These are phyloP conservation scores for Garcia nutans DNA, from an alignment of 345 rosid genomes.

Conservation along the genomic window DNA sequence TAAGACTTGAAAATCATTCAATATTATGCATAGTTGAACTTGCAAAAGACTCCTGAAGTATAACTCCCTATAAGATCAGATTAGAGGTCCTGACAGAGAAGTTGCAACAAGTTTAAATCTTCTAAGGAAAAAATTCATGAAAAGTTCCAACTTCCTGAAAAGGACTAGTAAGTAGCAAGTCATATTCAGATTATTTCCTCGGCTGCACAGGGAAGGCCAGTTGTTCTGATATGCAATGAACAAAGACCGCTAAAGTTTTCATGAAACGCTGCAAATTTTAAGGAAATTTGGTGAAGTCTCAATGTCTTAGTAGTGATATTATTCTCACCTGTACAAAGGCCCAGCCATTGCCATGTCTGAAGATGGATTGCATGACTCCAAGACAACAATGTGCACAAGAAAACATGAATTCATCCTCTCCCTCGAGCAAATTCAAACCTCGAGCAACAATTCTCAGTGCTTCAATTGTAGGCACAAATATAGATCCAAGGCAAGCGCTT, in stretches of 20 bases:
- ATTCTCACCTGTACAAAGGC: slow-evolving; percentile 90
- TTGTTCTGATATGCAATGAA: neutral
- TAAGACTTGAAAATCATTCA: neutral
- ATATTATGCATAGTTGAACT: neutral
- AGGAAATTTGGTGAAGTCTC: neutral
- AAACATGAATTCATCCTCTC: slow-evolving; percentile 98
- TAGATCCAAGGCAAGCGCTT: slow-evolving; percentile 92
- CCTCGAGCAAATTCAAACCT: slow-evolving; percentile 81
- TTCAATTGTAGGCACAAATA: slow-evolving; percentile 91
- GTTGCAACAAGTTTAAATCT: slow-evolving; percentile 6
- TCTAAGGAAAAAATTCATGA: neutral
- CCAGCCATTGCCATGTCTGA: slow-evolving; percentile 91
- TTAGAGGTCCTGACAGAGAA: neutral
- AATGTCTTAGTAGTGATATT: neutral
- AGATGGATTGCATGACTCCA: slow-evolving; percentile 65
- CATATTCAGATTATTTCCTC: neutral
- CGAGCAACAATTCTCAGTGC: slow-evolving; percentile 80
- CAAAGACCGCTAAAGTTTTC: neutral
- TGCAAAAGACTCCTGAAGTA: neutral
- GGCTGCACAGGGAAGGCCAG: neutral
- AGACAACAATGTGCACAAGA: slow-evolving; percentile 99
- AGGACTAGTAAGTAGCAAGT: slow-evolving; percentile 9
- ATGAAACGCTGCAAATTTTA: neutral
- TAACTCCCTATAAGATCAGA: neutral
- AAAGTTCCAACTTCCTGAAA: neutral